Percentiles rank a stretch among this genome's conserved stretches.
Evolutionary conservation across 108 stramenopile genomes (phyloP).

Genomic region (Stephanodiscus minutulus): DNA sequence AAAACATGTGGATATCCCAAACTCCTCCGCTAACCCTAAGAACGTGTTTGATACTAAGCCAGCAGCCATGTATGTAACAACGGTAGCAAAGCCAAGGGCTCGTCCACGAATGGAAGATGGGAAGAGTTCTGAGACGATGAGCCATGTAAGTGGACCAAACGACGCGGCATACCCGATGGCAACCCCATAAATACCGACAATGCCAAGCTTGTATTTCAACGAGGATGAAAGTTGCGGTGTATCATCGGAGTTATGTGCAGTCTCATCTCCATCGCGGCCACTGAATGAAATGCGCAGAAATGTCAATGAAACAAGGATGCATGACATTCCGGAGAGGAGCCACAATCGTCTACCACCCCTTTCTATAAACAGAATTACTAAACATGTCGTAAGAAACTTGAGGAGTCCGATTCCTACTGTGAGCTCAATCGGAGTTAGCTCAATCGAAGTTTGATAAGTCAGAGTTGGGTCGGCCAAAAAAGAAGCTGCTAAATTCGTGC

Average conservation of each 20-base stretch:
- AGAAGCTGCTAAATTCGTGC: neutral
- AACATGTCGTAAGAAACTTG: conserved; percentile 64
- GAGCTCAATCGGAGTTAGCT: conserved; percentile 29
- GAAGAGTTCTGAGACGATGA: conserved; percentile 72
- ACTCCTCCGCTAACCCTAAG: conserved; percentile 37
- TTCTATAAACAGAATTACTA: conserved; percentile 72
- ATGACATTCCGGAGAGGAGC: conserved; percentile 54
- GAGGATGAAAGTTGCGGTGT: conserved; percentile 17
- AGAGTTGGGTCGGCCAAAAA: too few species aligned
- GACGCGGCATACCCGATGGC: conserved; percentile 71
- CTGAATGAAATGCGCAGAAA: neutral
- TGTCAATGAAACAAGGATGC: conserved; percentile 7
- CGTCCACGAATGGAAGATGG: conserved; percentile 71
- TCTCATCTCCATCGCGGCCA: conserved; percentile 10
- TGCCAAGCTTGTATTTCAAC: conserved; percentile 33
- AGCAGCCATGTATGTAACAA: conserved; percentile 60
- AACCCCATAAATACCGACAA: conserved; percentile 62
- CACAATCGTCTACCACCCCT: conserved; percentile 55
- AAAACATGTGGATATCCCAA: conserved; percentile 57
- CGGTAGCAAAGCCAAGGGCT: conserved; percentile 55
- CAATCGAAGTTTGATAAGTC: neutral
- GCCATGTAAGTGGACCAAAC: conserved; percentile 75
- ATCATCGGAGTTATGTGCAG: neutral
- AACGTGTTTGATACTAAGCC: conserved; percentile 64
- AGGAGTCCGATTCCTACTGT: conserved; percentile 61